phyloP scores from a whole-genome alignment of 306 rosid species.

The Potentilla sterilis region DNA sequence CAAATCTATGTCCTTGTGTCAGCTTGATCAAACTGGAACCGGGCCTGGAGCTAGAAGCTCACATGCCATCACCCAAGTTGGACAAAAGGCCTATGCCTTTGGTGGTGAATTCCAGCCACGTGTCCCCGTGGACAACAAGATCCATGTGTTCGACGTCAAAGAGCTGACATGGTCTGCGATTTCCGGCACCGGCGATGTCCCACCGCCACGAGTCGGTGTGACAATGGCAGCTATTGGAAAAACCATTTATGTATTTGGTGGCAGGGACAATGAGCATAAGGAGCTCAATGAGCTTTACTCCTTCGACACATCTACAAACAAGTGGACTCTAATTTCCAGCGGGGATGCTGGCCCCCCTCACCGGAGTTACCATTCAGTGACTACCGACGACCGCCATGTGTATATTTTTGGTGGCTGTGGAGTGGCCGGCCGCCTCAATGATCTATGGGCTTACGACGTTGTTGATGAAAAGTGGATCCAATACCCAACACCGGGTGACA shows the following conservation, averaged over 20 bases:
- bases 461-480: slow-evolving; percentile 59
- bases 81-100: slow-evolving; percentile 67
- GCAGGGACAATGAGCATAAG: slow-evolving; percentile 73
- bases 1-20: slow-evolving; percentile 6
- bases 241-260: slow-evolving; percentile 78
- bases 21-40: slow-evolving; percentile 67
- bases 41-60: slow-evolving; percentile 90
- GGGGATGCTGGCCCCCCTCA: slow-evolving; percentile 60
- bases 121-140: slow-evolving; percentile 72
- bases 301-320: slow-evolving; percentile 58
- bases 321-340: slow-evolving; percentile 64
- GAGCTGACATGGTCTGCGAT: slow-evolving; percentile 62
- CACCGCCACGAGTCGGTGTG: slow-evolving; percentile 89
- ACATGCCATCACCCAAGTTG: slow-evolving; percentile 74
- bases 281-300: slow-evolving; percentile 80
- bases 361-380: slow-evolving; percentile 79
- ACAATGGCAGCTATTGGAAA: slow-evolving; percentile 58
- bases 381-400: slow-evolving; percentile 42
- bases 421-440: slow-evolving; percentile 69
- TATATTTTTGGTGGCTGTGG: slow-evolving; percentile 86
- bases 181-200: slow-evolving; percentile 45
- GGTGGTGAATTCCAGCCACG: slow-evolving; percentile 91
- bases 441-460: slow-evolving; percentile 77
- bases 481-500: slow-evolving; percentile 53
- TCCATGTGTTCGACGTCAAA: slow-evolving; percentile 63